phyloP scores from a whole-genome alignment of 2,329 filamentous ascomycete species.

The Acrocalymma vagum region DNA sequence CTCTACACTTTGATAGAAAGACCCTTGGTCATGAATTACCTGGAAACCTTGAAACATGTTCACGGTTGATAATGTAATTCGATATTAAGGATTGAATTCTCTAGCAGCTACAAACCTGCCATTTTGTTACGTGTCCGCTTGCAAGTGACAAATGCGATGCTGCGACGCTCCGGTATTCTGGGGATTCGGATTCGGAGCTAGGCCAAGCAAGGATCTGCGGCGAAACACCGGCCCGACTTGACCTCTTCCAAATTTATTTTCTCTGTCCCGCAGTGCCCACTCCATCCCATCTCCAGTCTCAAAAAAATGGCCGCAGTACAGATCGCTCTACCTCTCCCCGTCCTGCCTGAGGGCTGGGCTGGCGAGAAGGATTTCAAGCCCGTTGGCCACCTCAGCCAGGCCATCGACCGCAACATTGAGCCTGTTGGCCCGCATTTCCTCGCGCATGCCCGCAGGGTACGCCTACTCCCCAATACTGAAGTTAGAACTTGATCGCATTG shows the following conservation, averaged over 20 bases:
- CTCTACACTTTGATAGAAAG: slow-evolving; percentile 2
- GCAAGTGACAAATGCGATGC: slow-evolving; percentile 21
- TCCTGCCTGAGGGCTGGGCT: slow-evolving; percentile 81
- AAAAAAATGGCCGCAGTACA: slow-evolving; percentile 70
- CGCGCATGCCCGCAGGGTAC: slow-evolving; percentile 90
- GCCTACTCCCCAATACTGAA: slow-evolving; percentile 31
- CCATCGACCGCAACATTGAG: slow-evolving; percentile 88
- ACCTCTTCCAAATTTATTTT: slow-evolving; percentile 19
- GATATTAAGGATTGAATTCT: slow-evolving; percentile 12
- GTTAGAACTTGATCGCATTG: neutral
- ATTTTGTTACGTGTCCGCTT: slow-evolving; percentile 29
- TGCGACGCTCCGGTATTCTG: slow-evolving; percentile 24
- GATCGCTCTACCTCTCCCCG: slow-evolving; percentile 73
- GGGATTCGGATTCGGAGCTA: slow-evolving; percentile 5
- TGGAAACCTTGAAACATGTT: slow-evolving; percentile 46
- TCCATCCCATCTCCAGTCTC: slow-evolving; percentile 11
- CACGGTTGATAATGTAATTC: slow-evolving; percentile 19
- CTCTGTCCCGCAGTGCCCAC: slow-evolving; percentile 10
- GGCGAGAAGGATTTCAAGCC: slow-evolving; percentile 93
- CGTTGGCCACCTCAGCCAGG: slow-evolving; percentile 76
- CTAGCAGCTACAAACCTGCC: slow-evolving; percentile 12
- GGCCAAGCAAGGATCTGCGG: slow-evolving; percentile 3
- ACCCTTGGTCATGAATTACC: slow-evolving; percentile 26
- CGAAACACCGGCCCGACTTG: slow-evolving; percentile 5
- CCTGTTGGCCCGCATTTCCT: slow-evolving; percentile 98